Percentiles rank a stretch among this genome's conserved stretches.
Evolutionary conservation across 2,329 filamentous ascomycete species (phyloP).

Genomic region (Tolypocladium amazonense): DNA sequence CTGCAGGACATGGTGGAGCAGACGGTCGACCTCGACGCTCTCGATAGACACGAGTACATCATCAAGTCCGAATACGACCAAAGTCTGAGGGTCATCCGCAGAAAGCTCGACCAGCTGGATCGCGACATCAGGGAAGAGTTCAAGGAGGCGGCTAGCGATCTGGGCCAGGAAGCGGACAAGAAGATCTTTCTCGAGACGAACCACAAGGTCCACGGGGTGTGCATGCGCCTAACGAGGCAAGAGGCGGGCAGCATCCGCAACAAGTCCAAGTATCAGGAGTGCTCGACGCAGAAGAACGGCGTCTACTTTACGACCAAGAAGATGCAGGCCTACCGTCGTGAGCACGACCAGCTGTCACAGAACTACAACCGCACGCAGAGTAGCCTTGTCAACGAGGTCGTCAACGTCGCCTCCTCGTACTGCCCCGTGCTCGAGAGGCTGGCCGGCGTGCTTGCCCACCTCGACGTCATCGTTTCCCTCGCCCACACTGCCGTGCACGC

Average conservation of each 20-base stretch:
- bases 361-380: slow-evolving; percentile 94
- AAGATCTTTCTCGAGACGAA: slow-evolving; percentile 90
- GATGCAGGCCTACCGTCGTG: slow-evolving; percentile 69
- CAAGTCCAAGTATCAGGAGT: slow-evolving; percentile 82
- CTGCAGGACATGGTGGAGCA: slow-evolving; percentile 98
- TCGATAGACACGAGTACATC: slow-evolving; percentile 96
- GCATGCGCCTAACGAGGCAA: slow-evolving; percentile 82
- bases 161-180: slow-evolving; percentile 91
- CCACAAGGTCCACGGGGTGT: slow-evolving; percentile 92
- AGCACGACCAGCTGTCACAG: slow-evolving; percentile 86
- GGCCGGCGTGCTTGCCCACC: slow-evolving; percentile 77
- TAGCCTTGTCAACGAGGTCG: slow-evolving; percentile 84
- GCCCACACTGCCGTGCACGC: slow-evolving; percentile 91
- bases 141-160: slow-evolving; percentile 61
- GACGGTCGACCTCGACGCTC: slow-evolving; percentile 87
- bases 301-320: slow-evolving; percentile 92
- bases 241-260: slow-evolving; percentile 92
- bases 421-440: slow-evolving; percentile 85
- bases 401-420: slow-evolving; percentile 88
- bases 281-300: slow-evolving; percentile 96
- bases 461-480: slow-evolving; percentile 91
- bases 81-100: slow-evolving; percentile 73
- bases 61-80: slow-evolving; percentile 99
- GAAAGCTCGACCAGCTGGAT: slow-evolving; percentile 77
- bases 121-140: slow-evolving; percentile 80